phyloP scores from a whole-genome alignment of 2,329 filamentous ascomycete genomes.

The Diaporthe ampelina region DNA sequence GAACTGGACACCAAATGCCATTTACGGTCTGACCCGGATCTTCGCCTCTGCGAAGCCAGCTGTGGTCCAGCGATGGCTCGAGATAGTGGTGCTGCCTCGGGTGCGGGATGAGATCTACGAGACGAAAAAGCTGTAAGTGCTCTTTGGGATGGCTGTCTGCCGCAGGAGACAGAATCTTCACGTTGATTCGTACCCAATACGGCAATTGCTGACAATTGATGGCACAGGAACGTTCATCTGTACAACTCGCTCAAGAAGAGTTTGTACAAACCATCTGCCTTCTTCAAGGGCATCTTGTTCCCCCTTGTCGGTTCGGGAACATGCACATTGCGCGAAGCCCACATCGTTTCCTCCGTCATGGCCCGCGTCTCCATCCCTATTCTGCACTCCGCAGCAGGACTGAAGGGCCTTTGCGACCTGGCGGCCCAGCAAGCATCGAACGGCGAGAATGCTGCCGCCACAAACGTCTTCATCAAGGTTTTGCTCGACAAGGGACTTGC shows the following conservation, averaged over 20 bases:
- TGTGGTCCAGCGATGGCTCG: constrained; percentile 87
- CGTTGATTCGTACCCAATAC: not conserved
- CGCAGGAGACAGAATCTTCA: no score
- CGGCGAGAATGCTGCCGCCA: constrained; percentile 89
- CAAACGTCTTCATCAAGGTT: constrained; percentile 94
- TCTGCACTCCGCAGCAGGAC: constrained; percentile 89
- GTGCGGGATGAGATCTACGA: constrained; percentile 96
- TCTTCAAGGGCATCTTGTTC: constrained; percentile 97
- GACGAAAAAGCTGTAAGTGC: constrained; percentile 86
- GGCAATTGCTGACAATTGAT: not conserved
- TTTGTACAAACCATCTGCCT: constrained; percentile 93
- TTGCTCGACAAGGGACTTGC: constrained; percentile 98
- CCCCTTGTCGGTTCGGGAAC: constrained; percentile 86
- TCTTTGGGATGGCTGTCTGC: not conserved
- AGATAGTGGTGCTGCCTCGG: constrained; percentile 86
- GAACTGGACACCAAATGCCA: constrained; percentile 76
- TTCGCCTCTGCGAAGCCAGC: constrained; percentile 88
- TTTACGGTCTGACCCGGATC: constrained; percentile 90
- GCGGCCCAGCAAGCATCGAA: constrained; percentile 89
- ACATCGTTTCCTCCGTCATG: constrained; percentile 90
- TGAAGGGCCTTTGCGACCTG: constrained; percentile 94
- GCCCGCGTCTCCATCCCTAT: constrained; percentile 89
- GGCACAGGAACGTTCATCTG: constrained; percentile 74
- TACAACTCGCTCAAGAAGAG: constrained; percentile 95
- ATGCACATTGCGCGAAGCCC: constrained; percentile 93